Evolutionary conservation across 495 filamentous ascomycete genomes (phyloP).

Genomic region (Umbilicaria muhlenbergii): DNA sequence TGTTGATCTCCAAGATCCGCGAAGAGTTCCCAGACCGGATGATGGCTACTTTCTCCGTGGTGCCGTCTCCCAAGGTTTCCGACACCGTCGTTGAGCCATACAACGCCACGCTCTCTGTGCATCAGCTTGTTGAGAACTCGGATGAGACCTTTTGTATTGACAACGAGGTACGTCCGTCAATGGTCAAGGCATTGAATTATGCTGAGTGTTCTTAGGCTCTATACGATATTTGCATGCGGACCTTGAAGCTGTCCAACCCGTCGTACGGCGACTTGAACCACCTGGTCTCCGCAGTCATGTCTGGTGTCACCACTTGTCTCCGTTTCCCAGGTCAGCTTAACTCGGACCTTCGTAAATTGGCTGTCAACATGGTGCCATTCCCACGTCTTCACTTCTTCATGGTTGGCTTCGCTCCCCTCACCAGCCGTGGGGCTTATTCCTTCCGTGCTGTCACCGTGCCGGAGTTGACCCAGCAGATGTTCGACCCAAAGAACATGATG

Average conservation of each 20-base stretch:
- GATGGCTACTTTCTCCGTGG: slow-evolving; percentile 99
- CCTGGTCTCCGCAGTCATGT: slow-evolving; percentile 99
- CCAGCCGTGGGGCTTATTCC: slow-evolving; percentile 80
- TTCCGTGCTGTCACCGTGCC: slow-evolving; percentile 98
- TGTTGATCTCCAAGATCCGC: slow-evolving; percentile 99
- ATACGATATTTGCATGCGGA: slow-evolving; percentile 99
- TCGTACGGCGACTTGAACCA: slow-evolving; percentile 99
- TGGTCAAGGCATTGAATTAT: neutral
- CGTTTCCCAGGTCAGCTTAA: slow-evolving; percentile 99
- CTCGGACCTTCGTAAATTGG: slow-evolving; percentile 98
- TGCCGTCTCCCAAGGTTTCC: slow-evolving; percentile 99
- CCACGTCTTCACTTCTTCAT: slow-evolving; percentile 99
- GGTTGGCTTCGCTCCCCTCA: slow-evolving; percentile 98
- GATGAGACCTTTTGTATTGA: slow-evolving; percentile 99
- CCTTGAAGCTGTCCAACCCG: slow-evolving; percentile 93
- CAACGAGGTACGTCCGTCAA: slow-evolving; percentile 57
- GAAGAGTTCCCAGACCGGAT: slow-evolving; percentile 99
- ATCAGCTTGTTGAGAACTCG: slow-evolving; percentile 99
- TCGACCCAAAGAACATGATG: slow-evolving; percentile 99
- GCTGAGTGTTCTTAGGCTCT: slow-evolving; percentile 48
- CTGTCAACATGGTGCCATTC: slow-evolving; percentile 99
- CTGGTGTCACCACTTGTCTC: slow-evolving; percentile 93
- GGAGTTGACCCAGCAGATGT: slow-evolving; percentile 99
- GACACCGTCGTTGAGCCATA: slow-evolving; percentile 99
- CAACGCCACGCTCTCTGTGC: slow-evolving; percentile 97